These are phyloP conservation scores for Clarireedia hainanense DNA, from an alignment of 2,329 filamentous ascomycete species.

Conservation along the genomic window DNA sequence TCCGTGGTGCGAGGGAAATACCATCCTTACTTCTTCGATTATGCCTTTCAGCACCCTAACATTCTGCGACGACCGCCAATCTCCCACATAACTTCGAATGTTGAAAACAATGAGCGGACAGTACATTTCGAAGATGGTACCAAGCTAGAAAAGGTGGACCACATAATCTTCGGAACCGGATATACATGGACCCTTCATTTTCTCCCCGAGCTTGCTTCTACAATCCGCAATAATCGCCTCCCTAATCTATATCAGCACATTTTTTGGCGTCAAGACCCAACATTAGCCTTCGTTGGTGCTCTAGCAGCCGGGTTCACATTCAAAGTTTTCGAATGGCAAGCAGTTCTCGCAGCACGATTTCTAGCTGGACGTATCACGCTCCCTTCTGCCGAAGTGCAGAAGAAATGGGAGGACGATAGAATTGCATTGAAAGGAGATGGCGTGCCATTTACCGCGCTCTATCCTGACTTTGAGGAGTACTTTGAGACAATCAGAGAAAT, in stretches of 20 bases:
- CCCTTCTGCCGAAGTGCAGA: slow-evolving; percentile 41
- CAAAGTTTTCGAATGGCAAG: slow-evolving; percentile 63
- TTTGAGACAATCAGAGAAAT: slow-evolving; percentile 48
- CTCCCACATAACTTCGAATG: slow-evolving; percentile 32
- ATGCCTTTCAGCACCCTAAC: slow-evolving; percentile 51
- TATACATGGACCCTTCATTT: slow-evolving; percentile 59
- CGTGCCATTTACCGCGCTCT: slow-evolving; percentile 45
- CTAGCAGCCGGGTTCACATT: slow-evolving; percentile 54
- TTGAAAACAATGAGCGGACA: slow-evolving; percentile 29
- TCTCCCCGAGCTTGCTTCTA: slow-evolving; percentile 38
- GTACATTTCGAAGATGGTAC: slow-evolving; percentile 51
- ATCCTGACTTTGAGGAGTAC: slow-evolving; percentile 56
- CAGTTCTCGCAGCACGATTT: slow-evolving; percentile 51
- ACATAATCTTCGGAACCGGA: slow-evolving; percentile 59
- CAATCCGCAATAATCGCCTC: slow-evolving; percentile 45
- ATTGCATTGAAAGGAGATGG: slow-evolving; percentile 49
- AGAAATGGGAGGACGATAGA: slow-evolving; percentile 48
- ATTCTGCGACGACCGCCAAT: slow-evolving; percentile 43
- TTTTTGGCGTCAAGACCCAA: slow-evolving; percentile 46
- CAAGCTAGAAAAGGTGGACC: slow-evolving; percentile 45
- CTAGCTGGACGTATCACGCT: slow-evolving; percentile 46
- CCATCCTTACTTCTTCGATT: slow-evolving; percentile 49
- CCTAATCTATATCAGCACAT: slow-evolving; percentile 51
- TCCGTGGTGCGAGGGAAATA: slow-evolving; percentile 46
- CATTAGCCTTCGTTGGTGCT: slow-evolving; percentile 50